These are phyloP conservation scores for Rutidosis leptorrhynchoides DNA, from an alignment of 129 eudicot genomes.

Conservation along the genomic window DNA sequence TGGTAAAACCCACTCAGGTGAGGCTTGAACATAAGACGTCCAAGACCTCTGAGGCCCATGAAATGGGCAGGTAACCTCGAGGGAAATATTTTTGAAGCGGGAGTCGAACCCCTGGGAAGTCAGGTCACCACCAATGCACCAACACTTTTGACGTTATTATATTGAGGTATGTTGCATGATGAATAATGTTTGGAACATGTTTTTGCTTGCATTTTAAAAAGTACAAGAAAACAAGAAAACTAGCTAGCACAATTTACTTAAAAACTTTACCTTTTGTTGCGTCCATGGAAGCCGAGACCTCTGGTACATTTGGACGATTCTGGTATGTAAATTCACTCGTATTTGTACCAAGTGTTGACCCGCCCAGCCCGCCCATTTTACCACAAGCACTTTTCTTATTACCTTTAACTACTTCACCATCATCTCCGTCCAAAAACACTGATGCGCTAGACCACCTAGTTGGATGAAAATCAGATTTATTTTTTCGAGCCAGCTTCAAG, in stretches of 20 bases:
- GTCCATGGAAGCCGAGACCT: constrained; percentile 46
- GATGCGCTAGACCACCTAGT: constrained; percentile 73
- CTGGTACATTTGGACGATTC: constrained; percentile 44
- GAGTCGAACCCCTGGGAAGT: too few relatives aligned
- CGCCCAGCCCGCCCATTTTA: neutral
- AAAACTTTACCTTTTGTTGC: constrained; percentile 56
- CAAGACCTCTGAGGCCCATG: too few relatives aligned
- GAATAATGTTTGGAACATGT: neutral
- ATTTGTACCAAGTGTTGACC: constrained; percentile 8
- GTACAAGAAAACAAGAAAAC: neutral
- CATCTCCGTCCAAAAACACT: constrained; percentile 73
- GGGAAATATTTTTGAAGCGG: too few relatives aligned
- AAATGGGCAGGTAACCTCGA: too few relatives aligned
- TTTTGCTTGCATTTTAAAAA: neutral
- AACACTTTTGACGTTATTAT: too few relatives aligned
- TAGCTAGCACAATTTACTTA: constrained; percentile 1
- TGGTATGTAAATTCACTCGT: constrained; percentile 38
- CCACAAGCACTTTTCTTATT: constrained; percentile 32
- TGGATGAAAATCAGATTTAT: constrained; percentile 50
- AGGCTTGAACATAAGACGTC: too few relatives aligned
- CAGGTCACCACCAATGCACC: too few relatives aligned
- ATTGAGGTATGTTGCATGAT: neutral
- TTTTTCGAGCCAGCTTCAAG: constrained; percentile 82
- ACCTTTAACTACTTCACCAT: constrained; percentile 57
- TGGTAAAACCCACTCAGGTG: too few relatives aligned